These are phyloP conservation scores for Colletotrichum lentis DNA, from an alignment of 2,329 filamentous ascomycete genomes.

Conservation along the genomic window DNA sequence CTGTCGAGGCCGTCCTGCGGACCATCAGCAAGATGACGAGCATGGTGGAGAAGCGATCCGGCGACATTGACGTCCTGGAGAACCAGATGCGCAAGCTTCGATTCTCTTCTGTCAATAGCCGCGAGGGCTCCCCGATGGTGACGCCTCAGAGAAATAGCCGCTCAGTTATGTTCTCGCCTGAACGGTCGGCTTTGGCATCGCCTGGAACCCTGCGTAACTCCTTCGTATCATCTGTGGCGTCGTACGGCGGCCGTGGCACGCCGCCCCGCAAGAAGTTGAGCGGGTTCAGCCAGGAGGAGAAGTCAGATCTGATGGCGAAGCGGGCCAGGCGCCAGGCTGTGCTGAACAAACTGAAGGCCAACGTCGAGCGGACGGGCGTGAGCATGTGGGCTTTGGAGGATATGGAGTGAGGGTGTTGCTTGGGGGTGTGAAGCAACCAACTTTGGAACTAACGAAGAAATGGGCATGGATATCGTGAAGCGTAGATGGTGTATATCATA, in stretches of 20 bases:
- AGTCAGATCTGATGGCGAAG: constrained; percentile 63
- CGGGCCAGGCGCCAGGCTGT: constrained; percentile 62
- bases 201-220: constrained; percentile 54
- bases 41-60: constrained; percentile 90
- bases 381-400: constrained; percentile 61
- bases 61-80: constrained; percentile 90
- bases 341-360: constrained; percentile 59
- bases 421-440: background rate
- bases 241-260: constrained; percentile 49
- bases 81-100: constrained; percentile 80
- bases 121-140: constrained; percentile 54
- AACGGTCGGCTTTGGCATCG: constrained; percentile 50
- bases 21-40: constrained; percentile 92
- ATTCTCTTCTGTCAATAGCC: constrained; percentile 54
- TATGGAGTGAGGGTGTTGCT: constrained; percentile 49
- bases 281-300: constrained; percentile 68
- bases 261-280: constrained; percentile 69
- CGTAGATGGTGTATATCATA: constrained; percentile 35
- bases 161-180: constrained; percentile 53
- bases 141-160: constrained; percentile 50
- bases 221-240: constrained; percentile 53
- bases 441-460: constrained; percentile 24
- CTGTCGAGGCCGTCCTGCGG: constrained; percentile 88
- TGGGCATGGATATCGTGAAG: constrained; percentile 23
- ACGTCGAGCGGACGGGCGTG: constrained; percentile 59